Evolutionary conservation across 2,329 filamentous ascomycete genomes (phyloP), one percentile per base, ranked within the genome.

Genomic region (Arthrobotrys megalospora): DNA sequence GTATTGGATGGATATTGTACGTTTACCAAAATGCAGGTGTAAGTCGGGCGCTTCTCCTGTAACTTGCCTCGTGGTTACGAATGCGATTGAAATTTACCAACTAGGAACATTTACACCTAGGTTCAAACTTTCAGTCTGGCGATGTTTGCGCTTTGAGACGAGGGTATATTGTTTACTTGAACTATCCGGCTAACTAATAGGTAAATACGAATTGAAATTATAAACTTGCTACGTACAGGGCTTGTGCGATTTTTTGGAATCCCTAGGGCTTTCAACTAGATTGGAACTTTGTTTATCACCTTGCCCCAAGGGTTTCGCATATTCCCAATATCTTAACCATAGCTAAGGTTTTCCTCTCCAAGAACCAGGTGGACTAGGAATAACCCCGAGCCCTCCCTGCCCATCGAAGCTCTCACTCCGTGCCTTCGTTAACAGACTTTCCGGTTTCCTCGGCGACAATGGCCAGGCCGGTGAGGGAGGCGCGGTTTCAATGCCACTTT

Each of bases 381-480:
- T 71, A 47, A 77, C 66, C 11, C 73, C 73, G 1, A 73, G 21
- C 8, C 50, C 21, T 14, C 60, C 66, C 14, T 47, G 28, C 21
- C 45, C 66, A 2, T 67, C 73, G 16, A 66, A 71, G 12, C 55
- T 60, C 55, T 43, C 55, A 41, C 48, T 71, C 41, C 66, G 48
- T 6, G 60, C 52, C n/a, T 67, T 77, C 8, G 58, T 52, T 38
- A 71, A 34, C 21, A 36, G 14, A 5, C 50, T 63, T 32, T 71
- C 67, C 2, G 50, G 66, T 34, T 71, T 77, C 19, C 60, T 53
- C 14, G 73, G 73, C 1, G 72, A 76, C 34, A 53, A 14, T 38
- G 73, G 73, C 73, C 69, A 73, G 11, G 48, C n/a, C n/a, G 72
- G 65, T 24, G 72, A 65, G 19, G 60, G 65, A 6, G 62, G 41